These are phyloP conservation scores for Amaranthus palmeri DNA, from an alignment of 148 eudicot genomes.

Conservation along the genomic window DNA sequence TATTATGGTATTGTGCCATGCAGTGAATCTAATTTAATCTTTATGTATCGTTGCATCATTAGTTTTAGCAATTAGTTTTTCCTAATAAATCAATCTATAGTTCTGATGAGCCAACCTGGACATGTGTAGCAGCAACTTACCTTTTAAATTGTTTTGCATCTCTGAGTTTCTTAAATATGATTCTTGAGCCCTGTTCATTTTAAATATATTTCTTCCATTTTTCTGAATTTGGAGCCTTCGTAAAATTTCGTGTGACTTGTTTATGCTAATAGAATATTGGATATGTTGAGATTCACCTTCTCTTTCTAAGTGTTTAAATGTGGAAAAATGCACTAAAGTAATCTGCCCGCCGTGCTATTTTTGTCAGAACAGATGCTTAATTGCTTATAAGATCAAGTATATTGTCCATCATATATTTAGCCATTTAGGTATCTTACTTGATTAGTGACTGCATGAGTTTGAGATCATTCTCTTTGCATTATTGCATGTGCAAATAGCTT, in stretches of 20 bases:
- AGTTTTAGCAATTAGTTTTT: neutral
- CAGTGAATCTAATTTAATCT: conserved; percentile 10
- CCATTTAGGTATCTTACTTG: neutral
- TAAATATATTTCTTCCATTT: neutral
- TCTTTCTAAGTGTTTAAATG: neutral
- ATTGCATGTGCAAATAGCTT: conserved; percentile 15
- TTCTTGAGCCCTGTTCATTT: neutral
- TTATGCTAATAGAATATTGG: neutral
- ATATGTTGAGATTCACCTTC: neutral
- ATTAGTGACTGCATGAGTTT: neutral
- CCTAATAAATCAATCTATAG: conserved; percentile 4
- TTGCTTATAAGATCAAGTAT: conserved; percentile 10
- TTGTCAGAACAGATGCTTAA: conserved; percentile 3
- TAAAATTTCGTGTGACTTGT: neutral
- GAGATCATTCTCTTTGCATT: neutral
- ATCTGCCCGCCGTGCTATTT: neutral
- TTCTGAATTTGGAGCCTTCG: neutral
- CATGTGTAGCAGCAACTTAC: conserved; percentile 8
- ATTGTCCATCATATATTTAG: neutral
- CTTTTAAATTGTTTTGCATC: neutral
- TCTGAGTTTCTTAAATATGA: neutral
- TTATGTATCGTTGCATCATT: conserved; percentile 5
- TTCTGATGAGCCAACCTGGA: conserved; percentile 22
- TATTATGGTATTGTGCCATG: conserved; percentile 1
- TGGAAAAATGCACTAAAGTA: neutral